phyloP scores from a whole-genome alignment of 2,329 filamentous ascomycete species.

The Colletotrichum sp. region DNA sequence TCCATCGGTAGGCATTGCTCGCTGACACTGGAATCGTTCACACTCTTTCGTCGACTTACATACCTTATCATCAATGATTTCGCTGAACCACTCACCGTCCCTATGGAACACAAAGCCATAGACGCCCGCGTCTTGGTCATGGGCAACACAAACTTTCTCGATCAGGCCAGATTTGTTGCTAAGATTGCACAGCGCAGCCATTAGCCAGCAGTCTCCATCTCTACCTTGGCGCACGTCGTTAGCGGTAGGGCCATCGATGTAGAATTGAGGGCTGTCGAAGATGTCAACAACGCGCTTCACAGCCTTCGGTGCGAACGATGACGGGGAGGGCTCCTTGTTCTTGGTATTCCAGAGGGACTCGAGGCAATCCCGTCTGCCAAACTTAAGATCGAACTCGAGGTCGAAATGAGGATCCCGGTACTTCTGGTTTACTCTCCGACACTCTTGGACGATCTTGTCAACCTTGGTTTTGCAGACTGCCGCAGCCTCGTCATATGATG shows the following conservation, averaged over 20 bases:
- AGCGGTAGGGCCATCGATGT: slow-evolving; percentile 76
- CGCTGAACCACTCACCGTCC: slow-evolving; percentile 75
- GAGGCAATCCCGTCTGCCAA: slow-evolving; percentile 55
- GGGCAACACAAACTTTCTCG: slow-evolving; percentile 74
- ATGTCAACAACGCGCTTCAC: slow-evolving; percentile 78
- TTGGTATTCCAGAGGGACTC: slow-evolving; percentile 45
- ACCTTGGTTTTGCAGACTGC: slow-evolving; percentile 71
- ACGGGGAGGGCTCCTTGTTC: slow-evolving; percentile 17
- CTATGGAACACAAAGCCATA: slow-evolving; percentile 87
- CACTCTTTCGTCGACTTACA: background rate
- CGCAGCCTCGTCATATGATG: slow-evolving; percentile 76
- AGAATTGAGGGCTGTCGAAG: slow-evolving; percentile 79
- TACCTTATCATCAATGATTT: slow-evolving; percentile 62
- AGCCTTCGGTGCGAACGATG: slow-evolving; percentile 46
- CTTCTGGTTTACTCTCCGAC: slow-evolving; percentile 80
- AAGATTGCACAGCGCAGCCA: slow-evolving; percentile 80
- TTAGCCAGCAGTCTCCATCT: slow-evolving; percentile 85
- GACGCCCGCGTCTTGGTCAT: slow-evolving; percentile 76
- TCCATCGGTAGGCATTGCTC: background rate
- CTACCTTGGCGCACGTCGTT: slow-evolving; percentile 81
- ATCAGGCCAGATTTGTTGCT: slow-evolving; percentile 76
- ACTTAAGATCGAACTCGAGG: slow-evolving; percentile 77
- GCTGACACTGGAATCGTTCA: background rate
- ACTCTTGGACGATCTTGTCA: slow-evolving; percentile 67
- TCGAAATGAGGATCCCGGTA: slow-evolving; percentile 90